A percentile compares a stretch with the other conserved stretches of the same genome.
phyloP scores from a whole-genome alignment of 371 early-diverging fungal genomes.

The Nematocida sp. region DNA sequence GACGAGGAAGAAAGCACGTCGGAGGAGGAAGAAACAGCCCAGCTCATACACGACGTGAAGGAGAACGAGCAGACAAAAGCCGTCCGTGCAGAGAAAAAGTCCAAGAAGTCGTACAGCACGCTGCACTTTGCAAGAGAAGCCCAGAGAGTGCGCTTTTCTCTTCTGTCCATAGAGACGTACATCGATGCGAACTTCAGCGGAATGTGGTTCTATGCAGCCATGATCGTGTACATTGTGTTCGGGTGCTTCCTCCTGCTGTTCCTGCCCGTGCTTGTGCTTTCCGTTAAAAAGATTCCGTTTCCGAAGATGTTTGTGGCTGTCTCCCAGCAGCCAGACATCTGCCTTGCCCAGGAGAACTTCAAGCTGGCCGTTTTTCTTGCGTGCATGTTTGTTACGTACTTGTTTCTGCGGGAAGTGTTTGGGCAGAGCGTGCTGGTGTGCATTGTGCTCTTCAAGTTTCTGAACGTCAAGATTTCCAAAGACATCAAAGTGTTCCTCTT shows the following conservation, averaged over 20 bases:
- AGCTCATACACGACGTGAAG: slow-evolving; percentile 8
- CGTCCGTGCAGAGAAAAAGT: no score
- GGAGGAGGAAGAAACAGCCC: slow-evolving; percentile 27
- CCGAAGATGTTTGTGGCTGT: slow-evolving; percentile 23
- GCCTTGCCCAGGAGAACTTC: slow-evolving; percentile 26
- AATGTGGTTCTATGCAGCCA: slow-evolving; percentile 8
- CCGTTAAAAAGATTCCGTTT: slow-evolving; percentile 14
- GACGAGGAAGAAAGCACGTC: slow-evolving; percentile 12
- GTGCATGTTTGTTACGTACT: slow-evolving; percentile 51
- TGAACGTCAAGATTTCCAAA: slow-evolving; percentile 22
- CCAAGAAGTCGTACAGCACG: neutral
- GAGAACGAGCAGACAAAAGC: neutral
- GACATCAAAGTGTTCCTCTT: slow-evolving; percentile 26
- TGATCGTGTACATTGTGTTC: slow-evolving; percentile 44
- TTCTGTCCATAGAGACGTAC: slow-evolving; percentile 50
- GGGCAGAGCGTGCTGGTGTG: slow-evolving; percentile 54
- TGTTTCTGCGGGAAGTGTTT: slow-evolving; percentile 15
- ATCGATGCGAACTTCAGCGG: slow-evolving; percentile 16
- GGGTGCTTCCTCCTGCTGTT: slow-evolving; percentile 53
- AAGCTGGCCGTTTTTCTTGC: slow-evolving; percentile 49
- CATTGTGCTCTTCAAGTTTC: slow-evolving; percentile 35
- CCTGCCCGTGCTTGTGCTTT: slow-evolving; percentile 28
- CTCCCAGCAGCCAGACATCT: neutral
- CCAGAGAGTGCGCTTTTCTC: slow-evolving; percentile 16
- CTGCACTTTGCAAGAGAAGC: neutral